A percentile compares a stretch with the other conserved stretches of the same genome.
phyloP scores from a whole-genome alignment of 2,329 filamentous ascomycete species.

The Blastomyces emzantsi region DNA sequence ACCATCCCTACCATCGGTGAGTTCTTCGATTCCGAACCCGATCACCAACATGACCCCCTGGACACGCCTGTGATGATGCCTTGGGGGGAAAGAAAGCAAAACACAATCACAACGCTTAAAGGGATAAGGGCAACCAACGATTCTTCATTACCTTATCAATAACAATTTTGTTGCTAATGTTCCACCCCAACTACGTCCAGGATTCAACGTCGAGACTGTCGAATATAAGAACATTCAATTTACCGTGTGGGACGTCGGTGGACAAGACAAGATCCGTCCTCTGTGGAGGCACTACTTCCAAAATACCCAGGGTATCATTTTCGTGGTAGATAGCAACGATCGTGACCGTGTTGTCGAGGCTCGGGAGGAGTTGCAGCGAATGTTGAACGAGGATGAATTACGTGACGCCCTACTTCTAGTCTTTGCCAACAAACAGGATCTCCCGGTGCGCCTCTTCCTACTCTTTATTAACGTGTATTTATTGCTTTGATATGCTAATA shows the following conservation, averaged over 20 bases:
- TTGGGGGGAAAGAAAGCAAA: neutral
- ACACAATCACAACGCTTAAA: neutral
- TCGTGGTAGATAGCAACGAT: constrained; percentile 99
- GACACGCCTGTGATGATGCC: neutral
- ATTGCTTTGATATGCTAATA: constrained; percentile 17
- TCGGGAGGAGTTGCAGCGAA: constrained; percentile 90
- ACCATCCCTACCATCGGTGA: constrained; percentile 97
- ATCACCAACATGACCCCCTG: neutral
- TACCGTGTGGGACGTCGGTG: constrained; percentile 99
- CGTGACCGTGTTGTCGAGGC: constrained; percentile 96
- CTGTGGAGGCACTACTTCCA: constrained; percentile 99
- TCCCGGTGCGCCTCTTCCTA: constrained; percentile 58
- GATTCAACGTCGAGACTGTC: constrained; percentile 99
- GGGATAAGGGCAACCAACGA: neutral
- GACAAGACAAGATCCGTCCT: constrained; percentile 99
- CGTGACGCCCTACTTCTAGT: constrained; percentile 93
- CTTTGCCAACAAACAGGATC: constrained; percentile 99
- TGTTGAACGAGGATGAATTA: constrained; percentile 98
- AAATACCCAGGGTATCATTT: constrained; percentile 99
- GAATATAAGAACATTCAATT: constrained; percentile 99
- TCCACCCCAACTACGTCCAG: constrained; percentile 37
- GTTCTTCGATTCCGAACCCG: constrained; percentile 26
- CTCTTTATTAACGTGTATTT: neutral
- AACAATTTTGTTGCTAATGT: constrained; percentile 8
- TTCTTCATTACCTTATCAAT: neutral